A percentile compares a stretch with the other conserved stretches of the same genome.
These are phyloP conservation scores for Beauveria caledonica DNA, from an alignment of 2,329 filamentous ascomycete species.

Conservation along the genomic window DNA sequence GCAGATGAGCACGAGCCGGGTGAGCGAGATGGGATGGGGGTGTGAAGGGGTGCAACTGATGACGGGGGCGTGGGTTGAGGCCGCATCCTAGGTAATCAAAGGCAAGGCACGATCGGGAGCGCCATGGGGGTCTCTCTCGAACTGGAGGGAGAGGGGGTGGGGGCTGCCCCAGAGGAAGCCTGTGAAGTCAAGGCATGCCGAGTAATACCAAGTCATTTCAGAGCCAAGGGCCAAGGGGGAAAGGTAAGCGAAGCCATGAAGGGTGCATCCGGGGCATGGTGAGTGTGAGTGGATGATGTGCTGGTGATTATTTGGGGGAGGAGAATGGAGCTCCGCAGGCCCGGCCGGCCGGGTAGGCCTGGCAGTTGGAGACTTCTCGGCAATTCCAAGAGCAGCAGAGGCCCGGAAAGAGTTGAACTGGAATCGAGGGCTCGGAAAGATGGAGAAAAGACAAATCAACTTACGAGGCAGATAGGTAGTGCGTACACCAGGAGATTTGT, in stretches of 20 bases:
- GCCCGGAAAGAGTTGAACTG: not conserved
- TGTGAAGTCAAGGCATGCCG: not conserved
- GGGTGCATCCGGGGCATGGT: not conserved
- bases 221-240: not conserved
- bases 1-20: not conserved
- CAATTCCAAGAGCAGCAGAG: not conserved
- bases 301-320: not conserved
- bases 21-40: constrained; percentile 5
- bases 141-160: not conserved
- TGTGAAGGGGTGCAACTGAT: constrained; percentile 4
- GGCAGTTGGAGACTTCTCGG: not conserved
- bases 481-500: not conserved
- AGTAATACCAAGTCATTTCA: constrained; percentile 1
- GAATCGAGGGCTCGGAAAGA: not conserved
- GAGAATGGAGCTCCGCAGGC: constrained; percentile 1
- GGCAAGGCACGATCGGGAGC: constrained; percentile 5
- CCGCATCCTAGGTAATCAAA: not conserved
- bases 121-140: not conserved
- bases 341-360: constrained; percentile 7
- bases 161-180: not conserved
- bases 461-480: not conserved
- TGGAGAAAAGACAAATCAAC: not conserved
- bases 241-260: constrained; percentile 2
- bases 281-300: constrained; percentile 3
- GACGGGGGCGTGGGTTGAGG: constrained; percentile 1